These are phyloP conservation scores for Dendrobium officinale DNA, from an alignment of 106 monocot genomes.

Conservation along the genomic window DNA sequence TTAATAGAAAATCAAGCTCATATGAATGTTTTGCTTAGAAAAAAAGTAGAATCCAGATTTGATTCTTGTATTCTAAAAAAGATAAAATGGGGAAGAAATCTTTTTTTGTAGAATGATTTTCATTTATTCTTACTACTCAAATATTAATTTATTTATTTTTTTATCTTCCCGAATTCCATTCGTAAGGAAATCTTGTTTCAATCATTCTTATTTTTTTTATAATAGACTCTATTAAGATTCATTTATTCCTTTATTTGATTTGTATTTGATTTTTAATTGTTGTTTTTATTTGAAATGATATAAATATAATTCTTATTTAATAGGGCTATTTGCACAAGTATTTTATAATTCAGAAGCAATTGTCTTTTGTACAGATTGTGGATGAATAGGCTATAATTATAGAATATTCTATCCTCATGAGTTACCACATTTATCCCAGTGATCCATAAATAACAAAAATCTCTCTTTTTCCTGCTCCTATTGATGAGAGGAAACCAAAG, in stretches of 20 bases:
- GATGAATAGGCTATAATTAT: too few species aligned
- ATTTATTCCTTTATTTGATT: neutral
- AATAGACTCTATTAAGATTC: neutral
- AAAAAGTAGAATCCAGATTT: neutral
- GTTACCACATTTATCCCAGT: too few species aligned
- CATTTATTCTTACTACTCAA: neutral
- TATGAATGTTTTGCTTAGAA: neutral
- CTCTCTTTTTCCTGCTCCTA: too few species aligned
- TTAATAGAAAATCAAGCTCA: neutral
- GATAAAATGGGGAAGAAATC: neutral
- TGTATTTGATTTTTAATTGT: neutral
- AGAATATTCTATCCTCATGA: too few species aligned
- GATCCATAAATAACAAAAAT: too few species aligned
- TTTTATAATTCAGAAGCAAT: neutral
- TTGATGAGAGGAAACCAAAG: too few species aligned
- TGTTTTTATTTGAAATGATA: neutral
- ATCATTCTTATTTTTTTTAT: neutral
- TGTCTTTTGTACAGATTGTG: neutral
- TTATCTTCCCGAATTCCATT: neutral
- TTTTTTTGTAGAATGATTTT: slow-evolving; percentile 1
- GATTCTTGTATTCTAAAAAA: neutral
- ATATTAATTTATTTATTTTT: neutral
- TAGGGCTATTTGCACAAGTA: neutral
- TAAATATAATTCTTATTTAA: neutral
- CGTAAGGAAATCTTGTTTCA: neutral